Conservation (phyloP, 306 rosid genomes). For the Cucumis hystrix region DNA sequence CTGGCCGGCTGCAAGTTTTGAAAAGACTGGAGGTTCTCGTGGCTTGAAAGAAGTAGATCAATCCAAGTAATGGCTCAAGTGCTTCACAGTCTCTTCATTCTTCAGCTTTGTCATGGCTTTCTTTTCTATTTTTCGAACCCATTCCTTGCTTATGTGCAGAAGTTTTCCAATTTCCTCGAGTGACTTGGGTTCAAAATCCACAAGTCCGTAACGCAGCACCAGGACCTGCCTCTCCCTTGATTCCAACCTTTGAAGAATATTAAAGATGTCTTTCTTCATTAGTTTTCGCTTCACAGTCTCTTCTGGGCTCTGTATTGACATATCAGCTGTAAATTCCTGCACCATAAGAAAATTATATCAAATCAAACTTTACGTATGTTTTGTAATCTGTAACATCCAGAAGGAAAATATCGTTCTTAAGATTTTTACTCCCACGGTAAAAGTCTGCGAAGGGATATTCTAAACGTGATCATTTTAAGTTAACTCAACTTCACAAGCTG, state of each 20-base stretch:
- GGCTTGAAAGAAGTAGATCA: neutral
- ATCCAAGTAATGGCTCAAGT: constrained; percentile 42
- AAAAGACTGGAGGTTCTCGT: neutral
- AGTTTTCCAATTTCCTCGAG: constrained; percentile 62
- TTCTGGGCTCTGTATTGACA: constrained; percentile 42
- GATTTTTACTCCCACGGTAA: neutral
- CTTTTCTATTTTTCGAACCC: constrained; percentile 71
- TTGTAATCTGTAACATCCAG: neutral
- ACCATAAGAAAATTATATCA: constrained; percentile 6
- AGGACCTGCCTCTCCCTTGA: constrained; percentile 59
- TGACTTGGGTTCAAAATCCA: constrained; percentile 47
- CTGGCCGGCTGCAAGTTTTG: neutral
- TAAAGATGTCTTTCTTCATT: constrained; percentile 37
- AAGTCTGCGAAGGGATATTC: neutral
- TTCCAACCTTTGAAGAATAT: constrained; percentile 48
- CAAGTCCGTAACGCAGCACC: constrained; percentile 60
- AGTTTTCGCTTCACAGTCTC: constrained; percentile 53
- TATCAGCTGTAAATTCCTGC: constrained; percentile 49
- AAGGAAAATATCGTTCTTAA: neutral
- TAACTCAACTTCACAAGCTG: neutral
- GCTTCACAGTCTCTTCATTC: constrained; percentile 22
- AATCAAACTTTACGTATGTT: neutral
- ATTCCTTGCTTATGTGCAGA: constrained; percentile 45
- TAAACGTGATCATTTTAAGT: neutral
- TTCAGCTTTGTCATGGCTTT: constrained; percentile 49